These are phyloP conservation scores for Geranium incanum DNA, from an alignment of 441 rosid genomes.

Conservation along the genomic window DNA sequence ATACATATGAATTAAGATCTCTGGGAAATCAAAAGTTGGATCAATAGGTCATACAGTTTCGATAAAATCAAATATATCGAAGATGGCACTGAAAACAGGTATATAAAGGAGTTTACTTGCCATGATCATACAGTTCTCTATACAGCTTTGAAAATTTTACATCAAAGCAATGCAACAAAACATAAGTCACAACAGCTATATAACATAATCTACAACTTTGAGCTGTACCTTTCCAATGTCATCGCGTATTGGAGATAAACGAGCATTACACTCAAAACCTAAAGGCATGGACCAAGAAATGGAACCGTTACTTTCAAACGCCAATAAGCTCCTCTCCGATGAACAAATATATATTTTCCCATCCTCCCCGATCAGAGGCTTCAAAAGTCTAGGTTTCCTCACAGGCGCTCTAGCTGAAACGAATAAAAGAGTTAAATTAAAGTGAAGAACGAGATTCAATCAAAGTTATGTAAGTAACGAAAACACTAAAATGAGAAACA, in stretches of 20 bases:
- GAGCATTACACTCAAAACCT: slow-evolving; percentile 41
- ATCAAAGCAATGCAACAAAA: no score
- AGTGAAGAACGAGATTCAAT: no score
- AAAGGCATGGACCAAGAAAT: slow-evolving; percentile 62
- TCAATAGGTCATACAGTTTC: background rate
- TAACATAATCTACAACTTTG: background rate
- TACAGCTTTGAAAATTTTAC: no score
- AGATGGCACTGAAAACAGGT: background rate
- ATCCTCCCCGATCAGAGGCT: slow-evolving; percentile 51
- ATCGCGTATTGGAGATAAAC: slow-evolving; percentile 49
- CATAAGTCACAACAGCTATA: no score
- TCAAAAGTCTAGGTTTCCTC: slow-evolving; percentile 41
- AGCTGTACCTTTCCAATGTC: slow-evolving; percentile 46
- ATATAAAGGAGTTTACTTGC: background rate
- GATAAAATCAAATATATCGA: background rate
- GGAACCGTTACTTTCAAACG: slow-evolving; percentile 69
- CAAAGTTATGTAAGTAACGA: no score
- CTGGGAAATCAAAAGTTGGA: no score
- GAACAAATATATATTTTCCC: slow-evolving; percentile 65
- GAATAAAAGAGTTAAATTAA: background rate
- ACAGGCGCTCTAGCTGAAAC: slow-evolving; percentile 29
- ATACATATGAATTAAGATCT: no score
- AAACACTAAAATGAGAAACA: no score
- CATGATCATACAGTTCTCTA: no score
- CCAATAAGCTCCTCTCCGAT: slow-evolving; percentile 44